Conservation (phyloP, 345 rosid species). For the Balakata baccata region DNA sequence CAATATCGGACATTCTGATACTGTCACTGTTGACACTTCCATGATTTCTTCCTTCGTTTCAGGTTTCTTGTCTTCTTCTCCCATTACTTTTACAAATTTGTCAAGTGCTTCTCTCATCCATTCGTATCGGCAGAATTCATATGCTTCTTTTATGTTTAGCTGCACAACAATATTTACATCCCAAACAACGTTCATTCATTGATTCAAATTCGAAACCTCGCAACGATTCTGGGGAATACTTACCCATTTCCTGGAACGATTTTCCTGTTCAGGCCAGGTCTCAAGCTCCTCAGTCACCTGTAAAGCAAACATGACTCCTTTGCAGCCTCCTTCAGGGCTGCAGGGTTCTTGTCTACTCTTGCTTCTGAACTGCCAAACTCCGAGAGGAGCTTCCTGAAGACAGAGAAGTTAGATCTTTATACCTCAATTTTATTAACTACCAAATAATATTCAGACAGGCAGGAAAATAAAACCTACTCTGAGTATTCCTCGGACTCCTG, state of each 20-base stretch:
- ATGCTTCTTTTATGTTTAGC: slow-evolving; percentile 41
- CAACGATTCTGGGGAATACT: neutral
- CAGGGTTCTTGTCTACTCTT: slow-evolving; percentile 40
- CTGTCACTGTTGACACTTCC: slow-evolving; percentile 22
- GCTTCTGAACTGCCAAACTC: slow-evolving; percentile 43
- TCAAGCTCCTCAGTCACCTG: slow-evolving; percentile 44
- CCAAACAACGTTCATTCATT: neutral
- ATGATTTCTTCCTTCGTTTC: slow-evolving; percentile 30
- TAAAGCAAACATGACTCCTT: slow-evolving; percentile 46
- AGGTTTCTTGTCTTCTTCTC: neutral
- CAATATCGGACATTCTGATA: slow-evolving; percentile 27
- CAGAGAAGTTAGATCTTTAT: no score
- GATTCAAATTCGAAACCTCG: neutral
- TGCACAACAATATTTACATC: neutral
- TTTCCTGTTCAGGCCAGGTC: slow-evolving; percentile 51
- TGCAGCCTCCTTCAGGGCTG: slow-evolving; percentile 44
- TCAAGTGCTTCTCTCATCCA: slow-evolving; percentile 48
- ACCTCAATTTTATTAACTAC: no score
- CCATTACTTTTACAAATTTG: slow-evolving; percentile 2
- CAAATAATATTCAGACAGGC: neutral
- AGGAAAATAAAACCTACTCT: neutral
- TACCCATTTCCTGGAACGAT: slow-evolving; percentile 37
- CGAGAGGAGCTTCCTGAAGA: slow-evolving; percentile 32
- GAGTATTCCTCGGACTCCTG: slow-evolving; percentile 18
- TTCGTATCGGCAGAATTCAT: slow-evolving; percentile 37